A percentile compares a stretch with the other conserved stretches of the same genome.
These are phyloP conservation scores for Gymnopus androsaceus DNA, from an alignment of 1,284 basidiomycete genomes.

Conservation along the genomic window DNA sequence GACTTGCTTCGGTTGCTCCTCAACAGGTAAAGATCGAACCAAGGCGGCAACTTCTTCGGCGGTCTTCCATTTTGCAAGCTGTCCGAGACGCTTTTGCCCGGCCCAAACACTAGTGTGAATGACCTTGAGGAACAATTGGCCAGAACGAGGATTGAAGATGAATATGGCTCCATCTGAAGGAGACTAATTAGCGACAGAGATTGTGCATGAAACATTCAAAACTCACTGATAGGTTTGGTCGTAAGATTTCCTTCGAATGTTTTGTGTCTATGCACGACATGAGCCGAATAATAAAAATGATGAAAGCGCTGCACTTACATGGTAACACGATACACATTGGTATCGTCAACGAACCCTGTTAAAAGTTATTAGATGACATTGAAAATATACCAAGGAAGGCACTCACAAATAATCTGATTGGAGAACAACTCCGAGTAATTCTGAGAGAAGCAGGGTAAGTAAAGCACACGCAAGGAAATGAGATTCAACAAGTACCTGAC, in stretches of 20 bases:
- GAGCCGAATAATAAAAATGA: slow-evolving; percentile 9
- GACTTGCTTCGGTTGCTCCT: slow-evolving; percentile 99
- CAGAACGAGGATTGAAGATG: slow-evolving; percentile 99
- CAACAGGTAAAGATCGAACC: slow-evolving; percentile 94
- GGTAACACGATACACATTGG: slow-evolving; percentile 98
- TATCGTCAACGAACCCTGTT: slow-evolving; percentile 96
- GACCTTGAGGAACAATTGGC: slow-evolving; percentile 97
- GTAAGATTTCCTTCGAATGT: slow-evolving; percentile 99
- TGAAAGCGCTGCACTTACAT: slow-evolving; percentile 55
- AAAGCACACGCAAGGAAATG: slow-evolving; percentile 22
- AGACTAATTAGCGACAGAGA: slow-evolving; percentile 3
- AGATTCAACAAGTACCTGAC: slow-evolving; percentile 51
- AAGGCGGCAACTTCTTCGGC: slow-evolving; percentile 99
- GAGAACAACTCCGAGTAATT: slow-evolving; percentile 98
- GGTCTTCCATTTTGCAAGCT: slow-evolving; percentile 99
- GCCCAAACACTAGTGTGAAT: slow-evolving; percentile 99
- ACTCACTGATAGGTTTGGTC: slow-evolving; percentile 94
- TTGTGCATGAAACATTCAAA: not conserved
- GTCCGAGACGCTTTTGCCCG: slow-evolving; percentile 98
- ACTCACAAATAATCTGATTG: slow-evolving; percentile 96
- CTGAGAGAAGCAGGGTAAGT: slow-evolving; percentile 31
- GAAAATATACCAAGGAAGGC: slow-evolving; percentile 17
- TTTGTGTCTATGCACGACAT: slow-evolving; percentile 69
- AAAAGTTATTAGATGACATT: slow-evolving; percentile 18
- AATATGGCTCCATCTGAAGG: slow-evolving; percentile 91